A percentile compares a stretch with the other conserved stretches of the same genome.
Conservation (phyloP, 257 asterid genomes). For the Penstemon newberryi region DNA sequence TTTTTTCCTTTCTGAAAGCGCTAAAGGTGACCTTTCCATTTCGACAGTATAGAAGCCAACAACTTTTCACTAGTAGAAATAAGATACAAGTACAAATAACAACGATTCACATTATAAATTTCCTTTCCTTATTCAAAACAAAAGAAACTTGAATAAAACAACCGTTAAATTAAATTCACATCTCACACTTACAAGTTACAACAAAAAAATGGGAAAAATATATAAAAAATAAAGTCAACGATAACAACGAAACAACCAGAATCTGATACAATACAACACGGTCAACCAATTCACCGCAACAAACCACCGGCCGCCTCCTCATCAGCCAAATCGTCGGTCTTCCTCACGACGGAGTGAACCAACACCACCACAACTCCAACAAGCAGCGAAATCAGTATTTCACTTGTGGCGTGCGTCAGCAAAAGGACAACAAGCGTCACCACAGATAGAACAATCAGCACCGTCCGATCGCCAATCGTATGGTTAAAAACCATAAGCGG, state of each 20-base stretch:
- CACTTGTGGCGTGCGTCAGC: slow-evolving; percentile 59
- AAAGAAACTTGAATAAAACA: slow-evolving; percentile 14
- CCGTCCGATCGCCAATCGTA: slow-evolving; percentile 53
- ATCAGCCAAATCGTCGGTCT: slow-evolving; percentile 64
- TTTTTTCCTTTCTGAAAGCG: no score
- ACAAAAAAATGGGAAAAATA: background rate
- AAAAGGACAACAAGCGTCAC: slow-evolving; percentile 53
- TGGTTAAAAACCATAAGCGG: slow-evolving; percentile 69
- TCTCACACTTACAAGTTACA: slow-evolving; percentile 24
- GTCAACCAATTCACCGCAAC: slow-evolving; percentile 28
- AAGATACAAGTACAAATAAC: background rate
- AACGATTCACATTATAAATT: slow-evolving; percentile 18
- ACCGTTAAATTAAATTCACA: slow-evolving; percentile 25
- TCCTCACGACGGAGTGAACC: slow-evolving; percentile 75
- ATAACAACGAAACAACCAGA: slow-evolving; percentile 31
- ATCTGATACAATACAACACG: slow-evolving; percentile 22
- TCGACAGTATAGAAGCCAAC: no score
- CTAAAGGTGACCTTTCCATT: no score
- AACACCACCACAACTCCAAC: slow-evolving; percentile 63
- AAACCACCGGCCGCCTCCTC: slow-evolving; percentile 63
- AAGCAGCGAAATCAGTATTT: slow-evolving; percentile 52
- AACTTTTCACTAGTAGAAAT: background rate
- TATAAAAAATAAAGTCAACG: slow-evolving; percentile 7
- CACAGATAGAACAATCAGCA: slow-evolving; percentile 55
- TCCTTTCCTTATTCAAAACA: background rate